Evolutionary conservation across 768 basidiomycete species (phyloP), one percentile per base, ranked within the genome.

Genomic region (Lactifluus pinguis): DNA sequence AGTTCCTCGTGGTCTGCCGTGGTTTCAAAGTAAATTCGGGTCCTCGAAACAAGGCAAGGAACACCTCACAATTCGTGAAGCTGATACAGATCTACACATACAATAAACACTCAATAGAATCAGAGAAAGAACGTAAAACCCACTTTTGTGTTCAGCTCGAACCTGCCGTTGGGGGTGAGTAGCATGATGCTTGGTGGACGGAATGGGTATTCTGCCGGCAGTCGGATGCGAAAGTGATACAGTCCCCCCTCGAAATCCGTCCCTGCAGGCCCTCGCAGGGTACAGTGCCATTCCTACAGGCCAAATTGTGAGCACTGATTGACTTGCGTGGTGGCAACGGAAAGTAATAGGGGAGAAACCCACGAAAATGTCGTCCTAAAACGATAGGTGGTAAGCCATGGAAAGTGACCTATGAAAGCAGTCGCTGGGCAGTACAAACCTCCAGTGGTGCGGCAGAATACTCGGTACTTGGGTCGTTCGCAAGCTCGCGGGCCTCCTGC

Each of bases 181-280:
- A 98, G 83, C 84, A 95, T 89, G 69, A 98, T 85, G 51, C 94
- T 92, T 25, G 95, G 95, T 36, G 95, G 93, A 63, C 92, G 85
- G 76, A 98, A 97, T 36, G 95, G 95, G 72, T 98, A 98, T 76
- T 93, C 91, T 55, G 93, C 86, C 13, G 95, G 94, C 8, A 97
- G 76, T 30, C 91, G 74, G 68, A 95, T 87, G 59, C 94, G 85
- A 72, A 97, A 87, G 74, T 98, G 95, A 75, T 98, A 98, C n/a
- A 97, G 75, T 49, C 95, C 95, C 55, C 91, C 92, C 72, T 92
- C 90, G 63, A 88, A 98, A 70, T 98, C 94, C 41, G 92, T 94
- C 15, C 85, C 91, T 14, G 80, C 69, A 1, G 94, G 83, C 2
- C 95, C 95, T 62, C 92, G 85, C 56, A 98, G 79, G n/a, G 95